Conservation (phyloP, 2,329 filamentous ascomycete species). For the Ceratocystis cubensis region DNA sequence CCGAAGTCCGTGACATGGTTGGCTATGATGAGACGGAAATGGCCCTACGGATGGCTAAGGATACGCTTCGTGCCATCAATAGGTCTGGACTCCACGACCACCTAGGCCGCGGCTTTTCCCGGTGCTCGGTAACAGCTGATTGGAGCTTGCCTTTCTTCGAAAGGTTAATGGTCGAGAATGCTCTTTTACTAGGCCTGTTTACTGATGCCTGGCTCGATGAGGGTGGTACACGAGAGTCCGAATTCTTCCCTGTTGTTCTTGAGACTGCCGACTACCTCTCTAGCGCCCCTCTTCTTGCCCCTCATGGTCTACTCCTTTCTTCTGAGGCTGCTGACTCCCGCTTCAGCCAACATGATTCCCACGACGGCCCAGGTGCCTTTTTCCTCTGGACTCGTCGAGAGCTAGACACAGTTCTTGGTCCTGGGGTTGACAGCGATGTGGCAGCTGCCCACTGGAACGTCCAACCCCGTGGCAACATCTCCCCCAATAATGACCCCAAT, state of each 20-base stretch:
- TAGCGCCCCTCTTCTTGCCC: slow-evolving; percentile 51
- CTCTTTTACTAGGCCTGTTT: slow-evolving; percentile 70
- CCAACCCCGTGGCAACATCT: slow-evolving; percentile 71
- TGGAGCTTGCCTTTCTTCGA: slow-evolving; percentile 96
- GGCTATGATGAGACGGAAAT: slow-evolving; percentile 63
- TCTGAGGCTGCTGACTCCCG: slow-evolving; percentile 85
- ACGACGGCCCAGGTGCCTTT: slow-evolving; percentile 75
- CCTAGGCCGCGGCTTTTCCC: slow-evolving; percentile 44
- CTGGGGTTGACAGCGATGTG: slow-evolving; percentile 47
- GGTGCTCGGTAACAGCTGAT: slow-evolving; percentile 81
- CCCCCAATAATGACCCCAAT: slow-evolving; percentile 68
- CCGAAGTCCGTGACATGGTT: slow-evolving; percentile 71
- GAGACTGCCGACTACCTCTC: slow-evolving; percentile 83
- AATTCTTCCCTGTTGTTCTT: slow-evolving; percentile 65
- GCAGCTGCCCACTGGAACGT: slow-evolving; percentile 79
- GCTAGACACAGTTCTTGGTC: slow-evolving; percentile 57
- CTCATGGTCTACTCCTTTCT: slow-evolving; percentile 66
- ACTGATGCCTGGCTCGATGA: slow-evolving; percentile 67
- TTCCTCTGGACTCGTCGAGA: slow-evolving; percentile 90
- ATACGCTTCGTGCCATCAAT: slow-evolving; percentile 63
- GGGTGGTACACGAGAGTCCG: slow-evolving; percentile 42
- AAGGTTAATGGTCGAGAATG: slow-evolving; percentile 91
- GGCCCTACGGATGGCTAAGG: slow-evolving; percentile 65
- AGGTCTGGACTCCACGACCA: slow-evolving; percentile 45
- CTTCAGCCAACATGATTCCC: slow-evolving; percentile 54